A percentile compares a stretch with the other conserved stretches of the same genome.
These are phyloP conservation scores for Daldinia eschscholtzii DNA, from an alignment of 2,329 filamentous ascomycete genomes.

Conservation along the genomic window DNA sequence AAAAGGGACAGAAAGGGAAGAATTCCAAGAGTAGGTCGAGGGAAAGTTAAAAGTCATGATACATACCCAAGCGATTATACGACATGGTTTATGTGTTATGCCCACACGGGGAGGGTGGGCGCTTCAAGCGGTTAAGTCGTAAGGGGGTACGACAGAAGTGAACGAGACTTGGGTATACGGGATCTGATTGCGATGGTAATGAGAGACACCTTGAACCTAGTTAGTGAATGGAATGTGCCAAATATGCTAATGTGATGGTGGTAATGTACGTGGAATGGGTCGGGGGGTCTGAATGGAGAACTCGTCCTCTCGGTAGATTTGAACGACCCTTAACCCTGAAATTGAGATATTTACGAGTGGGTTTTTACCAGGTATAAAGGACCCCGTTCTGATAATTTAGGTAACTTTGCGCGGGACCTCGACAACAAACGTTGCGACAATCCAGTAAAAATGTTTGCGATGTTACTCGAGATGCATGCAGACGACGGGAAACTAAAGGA, in stretches of 20 bases:
- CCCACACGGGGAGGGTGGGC: conserved; percentile 34
- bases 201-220: conserved; percentile 26
- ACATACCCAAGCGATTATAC: conserved; percentile 81
- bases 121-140: conserved; percentile 38
- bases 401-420: background rate
- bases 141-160: conserved; percentile 36
- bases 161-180: conserved; percentile 32
- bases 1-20: conserved; percentile 8
- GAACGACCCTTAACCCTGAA: conserved; percentile 30
- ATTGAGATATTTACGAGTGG: conserved; percentile 27
- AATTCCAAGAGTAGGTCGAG: conserved; percentile 12
- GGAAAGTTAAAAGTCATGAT: conserved; percentile 42
- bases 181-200: conserved; percentile 26
- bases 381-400: conserved; percentile 17
- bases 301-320: conserved; percentile 21
- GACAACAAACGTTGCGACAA: conserved; percentile 18
- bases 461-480: conserved; percentile 23
- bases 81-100: conserved; percentile 65
- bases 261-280: conserved; percentile 27
- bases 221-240: conserved; percentile 31
- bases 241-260: conserved; percentile 10
- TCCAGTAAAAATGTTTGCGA: conserved; percentile 28
- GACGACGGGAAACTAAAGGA: conserved; percentile 4
- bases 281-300: conserved; percentile 17
- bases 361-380: conserved; percentile 24